Evolutionary conservation across 2,329 filamentous ascomycete species (phyloP).

Genomic region (Fusarium sp.): DNA sequence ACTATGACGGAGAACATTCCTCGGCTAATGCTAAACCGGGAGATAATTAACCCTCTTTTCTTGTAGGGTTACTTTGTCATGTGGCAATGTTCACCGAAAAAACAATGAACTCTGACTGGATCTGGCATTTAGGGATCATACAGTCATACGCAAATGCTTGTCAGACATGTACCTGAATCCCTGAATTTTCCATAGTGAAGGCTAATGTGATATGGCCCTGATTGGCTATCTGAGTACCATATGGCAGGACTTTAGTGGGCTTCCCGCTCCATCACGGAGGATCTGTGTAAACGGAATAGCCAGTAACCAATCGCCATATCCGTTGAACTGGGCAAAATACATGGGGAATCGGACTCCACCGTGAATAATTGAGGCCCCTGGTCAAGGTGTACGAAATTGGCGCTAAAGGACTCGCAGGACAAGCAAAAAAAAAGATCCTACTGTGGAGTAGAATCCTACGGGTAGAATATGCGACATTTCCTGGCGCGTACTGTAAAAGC

Average conservation of each 20-base stretch:
- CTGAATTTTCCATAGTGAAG: no score
- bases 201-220: no score
- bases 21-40: neutral
- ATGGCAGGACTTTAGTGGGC: no score
- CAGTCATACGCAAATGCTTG: neutral
- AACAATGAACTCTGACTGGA: neutral
- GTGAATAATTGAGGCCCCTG: no score
- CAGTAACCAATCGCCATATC: no score
- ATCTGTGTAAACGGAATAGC: no score
- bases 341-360: no score
- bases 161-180: neutral
- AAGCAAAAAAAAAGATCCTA: no score
- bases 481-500: neutral
- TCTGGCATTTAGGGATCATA: neutral
- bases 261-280: no score
- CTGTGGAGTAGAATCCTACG: neutral
- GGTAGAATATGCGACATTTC: neutral
- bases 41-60: neutral
- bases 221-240: no score
- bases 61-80: neutral
- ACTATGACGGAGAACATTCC: neutral
- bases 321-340: no score
- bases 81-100: neutral
- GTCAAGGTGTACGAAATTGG: neutral
- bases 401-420: constrained; percentile 7